Conservation (phyloP, 2,329 filamentous ascomycete genomes). For the Paraphaeosphaeria minitans region DNA sequence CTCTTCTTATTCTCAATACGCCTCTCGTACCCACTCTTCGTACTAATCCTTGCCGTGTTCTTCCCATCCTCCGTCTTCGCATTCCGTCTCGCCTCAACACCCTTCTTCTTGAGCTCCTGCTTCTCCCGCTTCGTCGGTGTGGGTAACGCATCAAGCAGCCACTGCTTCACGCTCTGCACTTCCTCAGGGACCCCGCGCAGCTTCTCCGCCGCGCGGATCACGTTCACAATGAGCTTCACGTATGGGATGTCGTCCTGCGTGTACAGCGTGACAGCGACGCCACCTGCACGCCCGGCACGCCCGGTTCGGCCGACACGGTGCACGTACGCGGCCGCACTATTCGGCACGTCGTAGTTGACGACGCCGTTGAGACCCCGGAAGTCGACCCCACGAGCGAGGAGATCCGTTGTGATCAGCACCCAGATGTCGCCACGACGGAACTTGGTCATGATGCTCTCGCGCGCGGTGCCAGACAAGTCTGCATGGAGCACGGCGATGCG, state of each 20-base stretch:
- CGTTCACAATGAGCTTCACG: constrained; percentile 89
- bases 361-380: constrained; percentile 95
- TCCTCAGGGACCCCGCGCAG: constrained; percentile 54
- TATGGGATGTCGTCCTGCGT: constrained; percentile 92
- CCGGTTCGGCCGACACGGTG: constrained; percentile 93
- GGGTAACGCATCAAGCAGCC: constrained; percentile 87
- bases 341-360: constrained; percentile 96
- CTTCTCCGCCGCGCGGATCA: constrained; percentile 83
- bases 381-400: constrained; percentile 89
- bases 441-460: constrained; percentile 81
- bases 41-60: constrained; percentile 70
- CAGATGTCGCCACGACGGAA: constrained; percentile 94
- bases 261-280: constrained; percentile 91
- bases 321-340: constrained; percentile 86
- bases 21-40: constrained; percentile 77
- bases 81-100: constrained; percentile 72
- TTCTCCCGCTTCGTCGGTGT: constrained; percentile 82
- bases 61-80: constrained; percentile 31
- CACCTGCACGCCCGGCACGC: constrained; percentile 82
- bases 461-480: constrained; percentile 75
- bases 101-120: constrained; percentile 79
- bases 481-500: constrained; percentile 92
- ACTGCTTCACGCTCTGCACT: constrained; percentile 61
- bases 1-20: constrained; percentile 69
- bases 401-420: constrained; percentile 94